Evolutionary conservation across 306 rosid genomes (phyloP).

Genomic region (Glycine tomentella): DNA sequence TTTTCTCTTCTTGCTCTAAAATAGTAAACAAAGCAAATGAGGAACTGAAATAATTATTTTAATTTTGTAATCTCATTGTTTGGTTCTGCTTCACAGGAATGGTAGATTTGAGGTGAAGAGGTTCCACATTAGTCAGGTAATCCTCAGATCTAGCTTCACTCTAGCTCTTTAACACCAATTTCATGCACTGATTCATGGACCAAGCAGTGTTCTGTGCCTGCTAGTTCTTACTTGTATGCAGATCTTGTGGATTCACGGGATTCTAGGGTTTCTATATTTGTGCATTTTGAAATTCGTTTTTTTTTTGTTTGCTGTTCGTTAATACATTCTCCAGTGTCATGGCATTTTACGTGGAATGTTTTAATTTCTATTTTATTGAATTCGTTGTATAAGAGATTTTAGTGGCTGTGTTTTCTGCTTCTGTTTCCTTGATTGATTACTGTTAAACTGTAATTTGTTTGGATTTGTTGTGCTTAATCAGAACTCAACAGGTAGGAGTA

Average conservation of each 20-base stretch:
- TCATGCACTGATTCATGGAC: slow-evolving; percentile 32
- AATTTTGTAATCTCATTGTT: slow-evolving; percentile 46
- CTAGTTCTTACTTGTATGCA: slow-evolving; percentile 14
- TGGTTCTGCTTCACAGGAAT: slow-evolving; percentile 58
- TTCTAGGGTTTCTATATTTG: slow-evolving; percentile 45
- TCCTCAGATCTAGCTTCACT: slow-evolving; percentile 67
- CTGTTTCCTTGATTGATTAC: slow-evolving; percentile 22
- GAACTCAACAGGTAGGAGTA: background rate
- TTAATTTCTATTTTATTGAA: background rate
- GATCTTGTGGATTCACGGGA: slow-evolving; percentile 52
- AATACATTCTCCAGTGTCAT: slow-evolving; percentile 1
- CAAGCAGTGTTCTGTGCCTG: slow-evolving; percentile 30
- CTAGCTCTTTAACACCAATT: slow-evolving; percentile 28
- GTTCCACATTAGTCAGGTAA: slow-evolving; percentile 62
- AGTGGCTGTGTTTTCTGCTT: slow-evolving; percentile 15
- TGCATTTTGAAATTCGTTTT: slow-evolving; percentile 4
- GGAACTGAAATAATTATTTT: background rate
- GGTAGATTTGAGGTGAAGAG: slow-evolving; percentile 63
- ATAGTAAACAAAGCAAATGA: background rate
- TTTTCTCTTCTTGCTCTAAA: background rate
- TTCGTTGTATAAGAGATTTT: background rate
- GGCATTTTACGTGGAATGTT: background rate
- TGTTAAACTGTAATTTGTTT: slow-evolving; percentile 19
- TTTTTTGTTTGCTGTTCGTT: slow-evolving; percentile 1
- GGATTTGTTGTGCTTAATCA: slow-evolving; percentile 22